Conservation (phyloP, 441 rosid genomes). For the Euphorbia schlechtendalii region DNA sequence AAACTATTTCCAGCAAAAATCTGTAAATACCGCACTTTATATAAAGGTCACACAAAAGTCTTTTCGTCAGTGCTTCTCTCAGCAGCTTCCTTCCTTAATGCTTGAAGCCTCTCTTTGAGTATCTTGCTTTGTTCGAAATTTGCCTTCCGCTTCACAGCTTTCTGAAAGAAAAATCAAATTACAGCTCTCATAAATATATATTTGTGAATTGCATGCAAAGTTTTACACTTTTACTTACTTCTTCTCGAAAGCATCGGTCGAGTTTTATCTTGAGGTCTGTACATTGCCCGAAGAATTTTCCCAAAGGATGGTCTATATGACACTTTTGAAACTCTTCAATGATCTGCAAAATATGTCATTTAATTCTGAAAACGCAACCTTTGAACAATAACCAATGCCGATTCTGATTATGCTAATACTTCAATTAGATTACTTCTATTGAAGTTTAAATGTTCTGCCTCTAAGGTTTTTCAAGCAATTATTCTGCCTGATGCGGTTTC, state of each 20-base stretch:
- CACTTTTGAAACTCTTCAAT: slow-evolving; percentile 86
- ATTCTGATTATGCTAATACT: neutral
- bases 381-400: neutral
- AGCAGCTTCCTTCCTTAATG: slow-evolving; percentile 36
- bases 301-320: slow-evolving; percentile 75
- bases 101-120: slow-evolving; percentile 40
- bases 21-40: too few species aligned
- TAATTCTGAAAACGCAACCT: neutral
- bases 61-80: slow-evolving; percentile 15
- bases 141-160: slow-evolving; percentile 82
- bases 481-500: too few species aligned
- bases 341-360: slow-evolving; percentile 35
- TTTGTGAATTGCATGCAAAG: too few species aligned
- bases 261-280: slow-evolving; percentile 82
- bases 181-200: slow-evolving; percentile 5
- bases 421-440: neutral
- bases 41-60: slow-evolving; percentile 3
- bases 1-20: too few species aligned
- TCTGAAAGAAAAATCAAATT: slow-evolving; percentile 37
- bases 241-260: slow-evolving; percentile 74
- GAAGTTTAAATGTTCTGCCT: neutral
- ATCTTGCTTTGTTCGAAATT: slow-evolving; percentile 82
- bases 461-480: neutral
- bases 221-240: slow-evolving; percentile 35
- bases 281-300: slow-evolving; percentile 80